Evolutionary conservation across 23 red algal species (phyloP), one percentile per base, ranked within the genome.

Genomic region (Agarophyton chilense): DNA sequence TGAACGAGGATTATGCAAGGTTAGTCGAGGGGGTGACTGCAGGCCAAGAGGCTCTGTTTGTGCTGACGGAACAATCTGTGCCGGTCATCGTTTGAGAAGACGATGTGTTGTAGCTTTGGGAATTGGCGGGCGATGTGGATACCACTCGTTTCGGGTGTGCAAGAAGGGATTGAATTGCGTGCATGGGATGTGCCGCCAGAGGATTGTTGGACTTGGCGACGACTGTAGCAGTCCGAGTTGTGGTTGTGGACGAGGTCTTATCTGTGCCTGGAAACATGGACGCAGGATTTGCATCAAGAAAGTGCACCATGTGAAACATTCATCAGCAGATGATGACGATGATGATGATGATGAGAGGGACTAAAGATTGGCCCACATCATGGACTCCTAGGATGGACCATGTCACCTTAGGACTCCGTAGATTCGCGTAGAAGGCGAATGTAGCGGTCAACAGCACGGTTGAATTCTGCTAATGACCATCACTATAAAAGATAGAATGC

Each of bases 61-160:
- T 32, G 28, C n/a, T 11, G 11, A 40, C 2, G 33, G 35, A 18
- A n/a, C 25, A 8, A 16, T 13, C 1, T 72, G 34, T 43, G 65
- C 35, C 2, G 84, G 68, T 7, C 7, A 64, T 3, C 11, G 1
- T 0, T 40, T 36, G 0, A 61, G 22, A 0, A 88, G 55, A 67
- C 63, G 52, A 64, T 88, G 84, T 61, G 84, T 88, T 12, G 72
- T 74, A 40, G 39, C 45, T 31, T 63, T 63, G 66, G 84, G 51
- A 0, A 0, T 10, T 0, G 84, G 84, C 21, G 34, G 8, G 17
- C 65, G 35, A 43, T 83, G 79, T 38, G 54, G 60, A 64, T 3
- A 22, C 29, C 46, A 83, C 44, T 53, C 79, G 26, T 63, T 63
- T 13, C 56, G 79, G 54, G 60, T 67, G 36, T 83, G 79, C 40